Percentiles rank a stretch among this genome's conserved stretches.
phyloP scores from a whole-genome alignment of 257 asterid genomes.

The Dorcoceras hygrometricum region DNA sequence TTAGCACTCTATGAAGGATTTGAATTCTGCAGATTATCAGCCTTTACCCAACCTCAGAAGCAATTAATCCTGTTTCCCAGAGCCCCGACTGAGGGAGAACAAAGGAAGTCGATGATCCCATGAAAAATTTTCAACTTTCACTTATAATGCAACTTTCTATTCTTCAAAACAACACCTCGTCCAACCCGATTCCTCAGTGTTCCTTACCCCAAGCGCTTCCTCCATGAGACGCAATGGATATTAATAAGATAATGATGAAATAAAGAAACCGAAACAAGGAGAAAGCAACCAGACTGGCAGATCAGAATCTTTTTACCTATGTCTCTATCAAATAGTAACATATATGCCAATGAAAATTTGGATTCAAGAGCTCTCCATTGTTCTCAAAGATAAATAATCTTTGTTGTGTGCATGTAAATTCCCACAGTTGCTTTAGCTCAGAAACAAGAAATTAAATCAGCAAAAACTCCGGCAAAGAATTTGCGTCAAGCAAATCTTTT shows the following conservation, averaged over 20 bases:
- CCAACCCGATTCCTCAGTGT: not conserved
- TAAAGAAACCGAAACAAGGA: not conserved
- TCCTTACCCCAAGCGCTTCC: not conserved
- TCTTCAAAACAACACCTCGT: not conserved
- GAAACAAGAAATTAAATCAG: not conserved
- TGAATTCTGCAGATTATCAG: not conserved
- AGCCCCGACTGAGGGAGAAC: not conserved
- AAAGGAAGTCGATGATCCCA: not conserved
- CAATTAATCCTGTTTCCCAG: not conserved
- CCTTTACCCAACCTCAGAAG: not conserved
- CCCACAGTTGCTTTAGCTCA: not conserved
- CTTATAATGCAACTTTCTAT: too few species aligned
- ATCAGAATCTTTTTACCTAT: not conserved
- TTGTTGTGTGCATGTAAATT: too few species aligned
- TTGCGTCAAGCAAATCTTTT: not conserved
- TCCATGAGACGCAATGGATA: not conserved
- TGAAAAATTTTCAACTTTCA: not conserved
- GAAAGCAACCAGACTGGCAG: not conserved
- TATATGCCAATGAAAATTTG: not conserved
- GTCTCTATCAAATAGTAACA: not conserved
- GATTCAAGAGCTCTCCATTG: not conserved
- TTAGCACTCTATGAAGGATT: not conserved
- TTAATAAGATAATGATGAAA: not conserved
- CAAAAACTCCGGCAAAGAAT: not conserved
- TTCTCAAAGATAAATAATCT: not conserved